A percentile compares a stretch with the other conserved stretches of the same genome.
Evolutionary conservation across 2,329 filamentous ascomycete species (phyloP).

Genomic region (Talaromyces amestolkiae): DNA sequence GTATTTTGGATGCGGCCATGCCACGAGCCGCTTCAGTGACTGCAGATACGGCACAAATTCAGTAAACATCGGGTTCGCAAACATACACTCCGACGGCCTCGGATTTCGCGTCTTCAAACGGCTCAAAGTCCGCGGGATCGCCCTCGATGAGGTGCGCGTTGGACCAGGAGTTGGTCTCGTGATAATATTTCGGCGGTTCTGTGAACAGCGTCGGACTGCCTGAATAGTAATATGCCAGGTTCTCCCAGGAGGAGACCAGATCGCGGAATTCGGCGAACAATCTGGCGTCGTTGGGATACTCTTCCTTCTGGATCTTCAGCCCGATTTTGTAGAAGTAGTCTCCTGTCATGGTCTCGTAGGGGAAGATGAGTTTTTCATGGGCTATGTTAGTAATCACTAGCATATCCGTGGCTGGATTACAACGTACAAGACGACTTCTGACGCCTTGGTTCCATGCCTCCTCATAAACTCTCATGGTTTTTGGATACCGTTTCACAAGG

Average conservation of each 20-base stretch:
- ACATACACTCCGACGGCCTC: neutral
- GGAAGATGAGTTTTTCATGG: neutral
- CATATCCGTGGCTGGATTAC: neutral
- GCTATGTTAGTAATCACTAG: neutral
- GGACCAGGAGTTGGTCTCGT: neutral
- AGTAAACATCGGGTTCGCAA: neutral
- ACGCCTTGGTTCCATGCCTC: neutral
- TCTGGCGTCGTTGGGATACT: neutral
- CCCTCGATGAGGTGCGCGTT: neutral
- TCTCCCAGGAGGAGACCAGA: neutral
- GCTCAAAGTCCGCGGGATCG: neutral
- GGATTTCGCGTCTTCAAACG: neutral
- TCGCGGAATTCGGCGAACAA: neutral
- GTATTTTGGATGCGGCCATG: neutral
- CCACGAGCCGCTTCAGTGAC: neutral
- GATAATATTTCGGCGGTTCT: neutral
- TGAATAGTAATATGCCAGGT: neutral
- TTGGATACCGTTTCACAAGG: neutral
- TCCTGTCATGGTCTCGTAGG: neutral
- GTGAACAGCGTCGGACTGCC: neutral
- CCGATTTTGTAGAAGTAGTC: neutral
- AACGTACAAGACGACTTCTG: neutral
- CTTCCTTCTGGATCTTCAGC: neutral
- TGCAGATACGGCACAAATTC: neutral
- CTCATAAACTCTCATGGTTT: neutral